Percentiles rank a stretch among this genome's conserved stretches.
phyloP scores from a whole-genome alignment of 805 yeast genomes.

The Spencermartinsiella europaea region DNA sequence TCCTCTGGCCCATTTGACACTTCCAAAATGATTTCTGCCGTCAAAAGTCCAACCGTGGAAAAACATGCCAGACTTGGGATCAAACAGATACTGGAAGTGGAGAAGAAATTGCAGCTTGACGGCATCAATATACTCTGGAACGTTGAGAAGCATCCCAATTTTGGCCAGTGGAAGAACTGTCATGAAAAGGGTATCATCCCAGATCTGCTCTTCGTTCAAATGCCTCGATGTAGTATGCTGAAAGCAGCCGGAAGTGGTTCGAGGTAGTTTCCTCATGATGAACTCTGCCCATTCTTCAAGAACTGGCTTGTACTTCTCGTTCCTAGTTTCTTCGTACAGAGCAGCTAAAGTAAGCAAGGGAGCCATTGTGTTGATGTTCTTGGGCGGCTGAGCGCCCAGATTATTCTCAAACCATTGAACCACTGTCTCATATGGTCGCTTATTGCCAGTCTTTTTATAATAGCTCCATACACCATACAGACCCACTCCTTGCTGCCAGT shows the following conservation, averaged over 20 bases:
- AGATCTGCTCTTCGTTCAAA: slow-evolving; percentile 28
- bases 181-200: slow-evolving; percentile 33
- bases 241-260: slow-evolving; percentile 34
- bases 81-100: slow-evolving; percentile 33
- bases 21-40: slow-evolving; percentile 10
- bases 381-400: slow-evolving; percentile 30
- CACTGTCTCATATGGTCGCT: slow-evolving; percentile 24
- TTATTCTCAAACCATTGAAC: slow-evolving; percentile 31
- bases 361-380: slow-evolving; percentile 36
- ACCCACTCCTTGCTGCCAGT: slow-evolving; percentile 39
- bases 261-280: slow-evolving; percentile 31
- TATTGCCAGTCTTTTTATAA: slow-evolving; percentile 28
- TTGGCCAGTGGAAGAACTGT: slow-evolving; percentile 36
- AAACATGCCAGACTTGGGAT: slow-evolving; percentile 33
- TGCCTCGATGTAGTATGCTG: slow-evolving; percentile 35
- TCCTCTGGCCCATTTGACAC: slow-evolving; percentile 36
- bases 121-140: slow-evolving; percentile 32
- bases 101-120: slow-evolving; percentile 33
- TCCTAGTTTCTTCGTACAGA: slow-evolving; percentile 29
- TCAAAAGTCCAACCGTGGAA: slow-evolving; percentile 31
- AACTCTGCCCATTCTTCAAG: slow-evolving; percentile 36
- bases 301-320: slow-evolving; percentile 23
- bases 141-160: slow-evolving; percentile 28
- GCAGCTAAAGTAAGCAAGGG: slow-evolving; percentile 33
- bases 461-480: slow-evolving; percentile 38